Evolutionary conservation across 2,329 filamentous ascomycete genomes (phyloP), one percentile per base, ranked within the genome.

Genomic region (Aspergillus glaucus): DNA sequence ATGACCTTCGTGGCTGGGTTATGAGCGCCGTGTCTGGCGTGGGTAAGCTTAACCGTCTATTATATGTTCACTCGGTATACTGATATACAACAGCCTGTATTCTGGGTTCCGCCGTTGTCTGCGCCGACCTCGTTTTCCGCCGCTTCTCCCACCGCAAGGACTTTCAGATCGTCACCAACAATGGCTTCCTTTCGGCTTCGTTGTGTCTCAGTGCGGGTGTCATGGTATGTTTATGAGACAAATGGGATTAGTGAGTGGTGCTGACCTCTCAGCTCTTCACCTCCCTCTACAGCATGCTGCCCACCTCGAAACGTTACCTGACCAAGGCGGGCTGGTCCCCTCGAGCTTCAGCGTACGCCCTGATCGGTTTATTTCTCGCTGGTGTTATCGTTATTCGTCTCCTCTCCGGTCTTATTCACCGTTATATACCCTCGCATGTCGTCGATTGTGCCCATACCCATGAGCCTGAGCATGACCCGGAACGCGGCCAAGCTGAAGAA

Each of bases 181-280:
- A 88, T 73, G 77, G 77, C 19, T 98, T 98, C 65, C 77, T 96
- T 4, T 91, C 91, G 1, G 83, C 84, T 19, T 96, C 92, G 0
- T 72, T 97, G 52, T 95, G 91, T 69, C 72, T 98, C 55, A 96
- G 90, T 66, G 95, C 95, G 58, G 92, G 93, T 40, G 91, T 97
- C 42, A 95, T 98, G 90, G 91, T 95, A 69, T 22, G 22, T 22
- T 22, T 6, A 4, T 22, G 22, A 22, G 3, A 22, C 15, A 22
- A 22, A 22, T 22, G 22, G 22, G 22, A 6, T 3, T 22, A 22
- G 5, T 22, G 22, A 22, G 22, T 22, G 22, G 3, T 44, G 42
- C 39, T 36, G 24, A 17, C 34, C 36, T 9, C 9, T 39, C 36
- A 95, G 90, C 79, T 95, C 37, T 96, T 95, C 69, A 95, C 91